These are phyloP conservation scores for Cystofilobasidium capitatum DNA, from an alignment of 768 basidiomycete species.

Conservation along the genomic window DNA sequence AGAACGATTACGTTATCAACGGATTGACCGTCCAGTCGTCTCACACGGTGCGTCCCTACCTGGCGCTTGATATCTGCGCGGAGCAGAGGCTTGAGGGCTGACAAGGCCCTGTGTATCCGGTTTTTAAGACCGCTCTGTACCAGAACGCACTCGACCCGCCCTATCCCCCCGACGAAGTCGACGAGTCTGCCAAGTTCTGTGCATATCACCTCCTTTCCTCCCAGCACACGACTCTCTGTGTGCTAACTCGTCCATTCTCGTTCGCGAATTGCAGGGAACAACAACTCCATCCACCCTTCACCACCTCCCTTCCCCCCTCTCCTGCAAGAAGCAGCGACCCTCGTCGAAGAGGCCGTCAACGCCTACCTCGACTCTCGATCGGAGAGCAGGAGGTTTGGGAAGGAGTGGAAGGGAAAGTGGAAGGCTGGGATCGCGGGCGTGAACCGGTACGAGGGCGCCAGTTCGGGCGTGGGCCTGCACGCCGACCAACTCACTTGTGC, in stretches of 20 bases:
- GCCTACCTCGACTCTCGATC: constrained; percentile 14
- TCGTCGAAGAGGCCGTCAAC: constrained; percentile 37
- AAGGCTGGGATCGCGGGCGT: constrained; percentile 37
- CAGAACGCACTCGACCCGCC: background rate
- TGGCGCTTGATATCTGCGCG: constrained; percentile 2
- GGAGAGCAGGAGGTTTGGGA: constrained; percentile 29
- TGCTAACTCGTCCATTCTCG: background rate
- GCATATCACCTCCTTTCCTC: background rate
- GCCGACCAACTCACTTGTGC: constrained; percentile 39
- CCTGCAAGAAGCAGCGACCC: constrained; percentile 33
- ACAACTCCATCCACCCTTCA: constrained; percentile 2
- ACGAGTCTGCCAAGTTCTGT: constrained; percentile 28
- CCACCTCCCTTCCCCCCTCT: constrained; percentile 32
- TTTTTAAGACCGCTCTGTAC: background rate
- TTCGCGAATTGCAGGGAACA: constrained; percentile 11
- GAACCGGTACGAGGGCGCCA: constrained; percentile 39
- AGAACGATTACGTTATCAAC: constrained; percentile 35
- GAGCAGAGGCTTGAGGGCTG: background rate
- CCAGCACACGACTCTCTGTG: background rate
- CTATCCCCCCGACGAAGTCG: background rate
- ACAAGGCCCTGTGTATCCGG: background rate
- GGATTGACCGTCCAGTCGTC: constrained; percentile 35
- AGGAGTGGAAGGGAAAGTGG: constrained; percentile 38
- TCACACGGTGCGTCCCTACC: constrained; percentile 32
- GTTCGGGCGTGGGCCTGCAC: constrained; percentile 38